phyloP scores from a whole-genome alignment of 139 green algal species.

The Deuterostichococcus epilithicus region DNA sequence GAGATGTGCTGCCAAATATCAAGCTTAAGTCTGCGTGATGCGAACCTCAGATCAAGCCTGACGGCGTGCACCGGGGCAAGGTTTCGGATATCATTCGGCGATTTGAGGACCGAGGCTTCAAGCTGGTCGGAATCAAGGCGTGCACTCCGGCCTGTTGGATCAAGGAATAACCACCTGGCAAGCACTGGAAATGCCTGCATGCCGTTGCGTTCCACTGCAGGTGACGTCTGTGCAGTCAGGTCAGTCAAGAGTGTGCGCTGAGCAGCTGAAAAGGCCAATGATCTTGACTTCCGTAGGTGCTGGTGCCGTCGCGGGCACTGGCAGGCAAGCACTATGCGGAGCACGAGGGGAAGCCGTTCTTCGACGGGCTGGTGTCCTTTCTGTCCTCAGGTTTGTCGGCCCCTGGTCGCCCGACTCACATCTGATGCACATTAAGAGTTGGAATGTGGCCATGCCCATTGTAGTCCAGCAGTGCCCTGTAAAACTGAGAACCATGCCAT shows the following conservation, averaged over 20 bases:
- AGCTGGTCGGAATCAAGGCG: constrained; percentile 66
- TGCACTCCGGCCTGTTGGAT: not conserved
- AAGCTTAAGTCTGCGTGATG: too few relatives aligned
- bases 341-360: constrained; percentile 43
- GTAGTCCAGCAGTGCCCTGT: too few relatives aligned
- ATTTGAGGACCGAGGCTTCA: constrained; percentile 63
- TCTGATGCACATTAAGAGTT: too few relatives aligned
- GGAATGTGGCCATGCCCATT: too few relatives aligned
- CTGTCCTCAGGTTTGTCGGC: constrained; percentile 51
- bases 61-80: constrained; percentile 41
- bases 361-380: constrained; percentile 60
- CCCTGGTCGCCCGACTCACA: too few relatives aligned
- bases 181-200: too few relatives aligned
- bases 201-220: too few relatives aligned
- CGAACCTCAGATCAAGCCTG: constrained; percentile 57
- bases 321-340: constrained; percentile 45
- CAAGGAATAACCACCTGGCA: too few relatives aligned
- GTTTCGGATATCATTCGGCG: constrained; percentile 35
- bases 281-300: constrained; percentile 36
- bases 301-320: constrained; percentile 43
- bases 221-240: too few relatives aligned
- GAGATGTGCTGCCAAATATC: too few relatives aligned
- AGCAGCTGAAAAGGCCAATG: not conserved
- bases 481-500: too few relatives aligned
- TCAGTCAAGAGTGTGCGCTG: too few relatives aligned